Evolutionary conservation across 1,139 yeast species (phyloP), one percentile per base, ranked within the genome.

Genomic region (Blastobotrys persicus): DNA sequence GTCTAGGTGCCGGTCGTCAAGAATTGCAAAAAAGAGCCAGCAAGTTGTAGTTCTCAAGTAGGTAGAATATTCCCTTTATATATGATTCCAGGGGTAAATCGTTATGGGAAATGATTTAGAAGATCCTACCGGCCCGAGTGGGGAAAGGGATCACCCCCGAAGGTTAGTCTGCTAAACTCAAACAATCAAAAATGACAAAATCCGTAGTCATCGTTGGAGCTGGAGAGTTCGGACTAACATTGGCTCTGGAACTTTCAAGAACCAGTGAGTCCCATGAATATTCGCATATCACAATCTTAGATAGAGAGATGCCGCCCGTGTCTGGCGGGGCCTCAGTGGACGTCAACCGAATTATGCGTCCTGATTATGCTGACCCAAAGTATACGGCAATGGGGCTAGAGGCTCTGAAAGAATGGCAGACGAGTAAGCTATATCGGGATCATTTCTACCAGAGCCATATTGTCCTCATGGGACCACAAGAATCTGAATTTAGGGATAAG

Each of bases 171-270:
- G n/a, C n/a, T n/a, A n/a, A n/a, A n/a, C n/a, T n/a, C n/a, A n/a
- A n/a, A n/a, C n/a, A n/a, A n/a, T n/a, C n/a, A n/a, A n/a, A n/a
- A n/a, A 32, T 6, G 13, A 16, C 6, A 34, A 34, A 34, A 16
- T 34, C 39, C 7, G 17, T 34, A 14, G 20, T 34, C 7, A 34
- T 34, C 19, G 39, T 34, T 13, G 39, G 39, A 16, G 35, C 39
- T 16, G 39, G 39, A 4, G 39, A 13, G 12, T 32, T 34, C 20
- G 39, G 39, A 34, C 19, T 34, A 7, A 13, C 39, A 4, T 16
- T 34, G 12, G 39, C 39, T 17, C 7, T 34, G 39, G 19, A 34
- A 12, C 20, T 16, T 13, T 13, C 12, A 13, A 34, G 19, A 34
- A 34, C 6, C 35, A 13, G 19, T 16, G 39, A 34, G 20, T 11